Percentiles rank a stretch among this genome's conserved stretches.
Conservation (phyloP, 1,139 yeast genomes). For the Williopsis jadinii region DNA sequence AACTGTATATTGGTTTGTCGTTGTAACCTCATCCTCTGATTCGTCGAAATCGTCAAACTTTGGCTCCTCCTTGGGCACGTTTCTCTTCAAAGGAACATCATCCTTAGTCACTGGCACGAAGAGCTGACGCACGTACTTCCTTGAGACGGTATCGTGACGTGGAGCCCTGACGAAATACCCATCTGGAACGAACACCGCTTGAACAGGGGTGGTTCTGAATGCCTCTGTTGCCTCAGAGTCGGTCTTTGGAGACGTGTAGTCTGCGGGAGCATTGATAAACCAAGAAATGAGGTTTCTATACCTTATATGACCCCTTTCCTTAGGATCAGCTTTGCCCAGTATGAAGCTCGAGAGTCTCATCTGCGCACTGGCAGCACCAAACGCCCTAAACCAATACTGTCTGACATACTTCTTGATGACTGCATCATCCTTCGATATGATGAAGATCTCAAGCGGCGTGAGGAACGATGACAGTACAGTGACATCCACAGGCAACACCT, state of each 20-base stretch:
- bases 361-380: conserved; percentile 47
- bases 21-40: conserved; percentile 40
- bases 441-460: conserved; percentile 4
- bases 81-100: conserved; percentile 50
- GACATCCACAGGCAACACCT: conserved; percentile 14
- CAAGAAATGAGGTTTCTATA: conserved; percentile 47
- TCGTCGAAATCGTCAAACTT: conserved; percentile 42
- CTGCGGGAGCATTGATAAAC: conserved; percentile 40
- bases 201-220: conserved; percentile 34
- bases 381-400: conserved; percentile 57
- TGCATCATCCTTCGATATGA: neutral
- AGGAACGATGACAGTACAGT: conserved; percentile 6
- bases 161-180: conserved; percentile 88
- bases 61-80: conserved; percentile 12
- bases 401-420: conserved; percentile 29
- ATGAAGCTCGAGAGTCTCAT: conserved; percentile 76
- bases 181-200: conserved; percentile 61
- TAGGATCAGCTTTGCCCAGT: conserved; percentile 57
- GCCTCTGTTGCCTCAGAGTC: conserved; percentile 36
- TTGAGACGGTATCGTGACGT: conserved; percentile 65
- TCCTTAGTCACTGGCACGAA: conserved; percentile 81
- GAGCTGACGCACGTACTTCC: conserved; percentile 53
- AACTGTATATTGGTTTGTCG: conserved; percentile 56
- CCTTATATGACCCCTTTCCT: conserved; percentile 66
- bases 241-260: conserved; percentile 52